Percentiles rank a stretch among this genome's conserved stretches.
Conservation (phyloP, 495 filamentous ascomycete genomes). For the Aspergillus nidulans region DNA sequence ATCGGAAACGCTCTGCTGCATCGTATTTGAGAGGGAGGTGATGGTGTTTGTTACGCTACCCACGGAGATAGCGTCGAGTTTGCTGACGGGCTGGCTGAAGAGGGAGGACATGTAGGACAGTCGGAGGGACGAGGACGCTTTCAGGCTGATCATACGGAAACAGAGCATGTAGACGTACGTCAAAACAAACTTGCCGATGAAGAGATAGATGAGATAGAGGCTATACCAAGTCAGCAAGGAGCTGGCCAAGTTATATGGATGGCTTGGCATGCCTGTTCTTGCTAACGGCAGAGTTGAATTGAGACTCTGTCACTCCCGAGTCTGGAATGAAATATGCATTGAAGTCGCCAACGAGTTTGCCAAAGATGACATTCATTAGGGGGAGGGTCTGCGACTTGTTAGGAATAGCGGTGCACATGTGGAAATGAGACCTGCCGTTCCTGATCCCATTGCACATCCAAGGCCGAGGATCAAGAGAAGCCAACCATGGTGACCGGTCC, state of each 20-base stretch:
- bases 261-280: slow-evolving; percentile 14
- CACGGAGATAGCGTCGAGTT: slow-evolving; percentile 28
- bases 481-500: not conserved
- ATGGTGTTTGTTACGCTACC: slow-evolving; percentile 51
- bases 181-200: slow-evolving; percentile 34
- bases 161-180: slow-evolving; percentile 37
- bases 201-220: slow-evolving; percentile 33
- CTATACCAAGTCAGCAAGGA: slow-evolving; percentile 3
- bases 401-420: not conserved
- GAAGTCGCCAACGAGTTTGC: slow-evolving; percentile 38
- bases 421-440: slow-evolving; percentile 35
- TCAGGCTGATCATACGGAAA: slow-evolving; percentile 47
- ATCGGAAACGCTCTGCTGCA: slow-evolving; percentile 65
- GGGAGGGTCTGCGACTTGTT: slow-evolving; percentile 28
- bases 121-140: slow-evolving; percentile 25
- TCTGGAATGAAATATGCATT: slow-evolving; percentile 26
- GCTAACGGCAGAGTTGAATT: slow-evolving; percentile 29
- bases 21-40: slow-evolving; percentile 56
- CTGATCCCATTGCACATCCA: slow-evolving; percentile 63
- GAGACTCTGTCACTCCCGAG: slow-evolving; percentile 14
- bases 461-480: slow-evolving; percentile 11
- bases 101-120: slow-evolving; percentile 31
- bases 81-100: slow-evolving; percentile 30
- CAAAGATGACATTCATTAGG: slow-evolving; percentile 46
- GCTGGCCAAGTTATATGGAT: not conserved